Evolutionary conservation across 768 basidiomycete species (phyloP), one percentile per base, ranked within the genome.

Genomic region (Symmetrospora coprosmae): DNA sequence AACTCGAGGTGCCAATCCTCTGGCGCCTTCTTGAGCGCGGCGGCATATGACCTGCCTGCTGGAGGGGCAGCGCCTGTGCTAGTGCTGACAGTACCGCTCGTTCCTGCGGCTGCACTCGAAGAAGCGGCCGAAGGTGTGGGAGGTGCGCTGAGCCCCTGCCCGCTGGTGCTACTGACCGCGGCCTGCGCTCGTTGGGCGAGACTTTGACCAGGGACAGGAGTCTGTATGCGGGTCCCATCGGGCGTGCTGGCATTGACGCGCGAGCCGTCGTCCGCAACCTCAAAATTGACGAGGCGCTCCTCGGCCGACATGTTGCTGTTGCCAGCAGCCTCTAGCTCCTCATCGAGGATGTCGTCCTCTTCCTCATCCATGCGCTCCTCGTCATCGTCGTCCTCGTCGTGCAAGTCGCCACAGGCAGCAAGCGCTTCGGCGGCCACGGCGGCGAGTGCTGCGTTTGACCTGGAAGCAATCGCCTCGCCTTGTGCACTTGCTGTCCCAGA

Each of bases 1-100:
- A 99, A 97, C 72, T 94, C 85, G 50, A 97, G 81, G 71, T 99
- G 91, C 88, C 89, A 99, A 69, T 97, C 92, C 16, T 80, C 81
- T 3, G 92, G 90, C 69, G 88, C 89, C 0, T 88, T 76, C 74
- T 89, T 94, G 60, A 96, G 78, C 13, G 91, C 91, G 2, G 89
- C 84, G 30, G 94, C 94, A 71, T 99, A 99, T 1, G 94, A 96
- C 0, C 21, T 49, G 65, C 4, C 53, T 25, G 35, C 60, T 41
- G 35, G 64, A 31, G 13, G 53, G 16, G 7, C n/a, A n/a, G n/a
- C n/a, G n/a, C n/a, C n/a, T n/a, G n/a, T n/a, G n/a, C n/a, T n/a
- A n/a, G n/a, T n/a, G n/a, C n/a, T n/a, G n/a, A n/a, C n/a, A n/a
- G n/a, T n/a, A n/a, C n/a, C n/a, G n/a, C n/a, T n/a, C n/a, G n/a